Base-by-base conservation (phyloP, 129 eudicot species). In the Tanacetum coccineum region DNA sequence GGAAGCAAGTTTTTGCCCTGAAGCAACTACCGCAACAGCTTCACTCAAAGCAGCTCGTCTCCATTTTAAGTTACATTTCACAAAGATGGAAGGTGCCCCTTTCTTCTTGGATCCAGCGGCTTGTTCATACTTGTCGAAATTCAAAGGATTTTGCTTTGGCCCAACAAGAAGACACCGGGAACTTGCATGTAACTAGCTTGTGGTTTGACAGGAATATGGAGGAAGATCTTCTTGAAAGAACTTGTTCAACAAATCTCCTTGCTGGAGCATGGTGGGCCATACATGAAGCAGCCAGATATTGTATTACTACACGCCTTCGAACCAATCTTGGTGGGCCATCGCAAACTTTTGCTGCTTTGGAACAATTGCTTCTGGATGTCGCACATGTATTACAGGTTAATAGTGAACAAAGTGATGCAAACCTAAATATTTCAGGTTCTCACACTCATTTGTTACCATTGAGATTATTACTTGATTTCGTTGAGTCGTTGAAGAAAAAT, bases 241-340 rank as follows among this genome's bases (percentile, higher is more conserved):
- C 64, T 66, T 79, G 82, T 59, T 89, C 87, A 4, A 94, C 81
- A 51, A 94, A 94, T 78, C 81, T 71, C 67, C 83, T 94, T 14
- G 95, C 99, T 64, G 99, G 97, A 74, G 87, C 85, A 58, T 89
- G 96, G 95, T 94, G 99, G 99, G 97, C 97, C 70, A 82, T 89
- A 76, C 87, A 94, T 71, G 97, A 94, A 87, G 97, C 97, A 20
- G 95, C 99, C 51, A 89, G 99, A 72, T 94, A 89, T 78, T 94
- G 99, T 75, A 84, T 90, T 62, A 76, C 90, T 36, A 89, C 96
- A 32, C 87, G 99, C 18, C 93, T 94, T 59, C 90, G 99, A 50
- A 94, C 99, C 51, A 94, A 94, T 84, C 97, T 94, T 75, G 99
- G 99, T 64, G 99, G 99, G 50, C 99, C 99, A 62, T 84, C 99